A percentile compares a stretch with the other conserved stretches of the same genome.
Conservation (phyloP, 2,329 filamentous ascomycete genomes). For the Penicillium sp. region DNA sequence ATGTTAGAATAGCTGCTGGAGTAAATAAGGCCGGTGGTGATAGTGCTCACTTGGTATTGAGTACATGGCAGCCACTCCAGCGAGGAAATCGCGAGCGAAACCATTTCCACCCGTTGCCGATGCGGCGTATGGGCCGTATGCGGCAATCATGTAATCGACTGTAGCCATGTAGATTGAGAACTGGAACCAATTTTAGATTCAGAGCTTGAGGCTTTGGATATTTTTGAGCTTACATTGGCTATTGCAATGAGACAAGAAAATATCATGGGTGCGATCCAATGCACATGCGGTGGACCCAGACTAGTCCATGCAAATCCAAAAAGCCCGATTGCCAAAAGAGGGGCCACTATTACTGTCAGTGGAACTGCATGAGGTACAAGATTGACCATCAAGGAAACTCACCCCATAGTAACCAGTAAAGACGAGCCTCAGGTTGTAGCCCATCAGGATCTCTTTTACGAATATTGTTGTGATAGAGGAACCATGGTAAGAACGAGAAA, state of each 20-base stretch:
- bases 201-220: no score
- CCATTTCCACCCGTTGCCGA: constrained; percentile 67
- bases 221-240: constrained; percentile 51
- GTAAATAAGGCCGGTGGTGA: not conserved
- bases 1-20: not conserved
- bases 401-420: constrained; percentile 60
- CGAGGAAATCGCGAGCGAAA: constrained; percentile 63
- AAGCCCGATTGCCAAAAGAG: constrained; percentile 59
- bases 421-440: constrained; percentile 63
- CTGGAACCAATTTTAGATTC: constrained; percentile 16
- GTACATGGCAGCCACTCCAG: constrained; percentile 61
- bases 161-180: constrained; percentile 61
- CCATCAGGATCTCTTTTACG: constrained; percentile 40
- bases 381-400: constrained; percentile 6
- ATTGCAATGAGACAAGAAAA: constrained; percentile 61
- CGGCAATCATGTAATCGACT: constrained; percentile 67
- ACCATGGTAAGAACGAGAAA: constrained; percentile 55
- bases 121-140: constrained; percentile 63
- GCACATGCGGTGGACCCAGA: constrained; percentile 53
- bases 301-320: constrained; percentile 62
- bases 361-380: not conserved
- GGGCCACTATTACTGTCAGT: constrained; percentile 44
- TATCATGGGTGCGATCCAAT: constrained; percentile 63
- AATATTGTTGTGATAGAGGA: constrained; percentile 44
- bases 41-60: constrained; percentile 49